Base-by-base conservation (phyloP, 148 eudicot species). In the Diospyros kaki region DNA sequence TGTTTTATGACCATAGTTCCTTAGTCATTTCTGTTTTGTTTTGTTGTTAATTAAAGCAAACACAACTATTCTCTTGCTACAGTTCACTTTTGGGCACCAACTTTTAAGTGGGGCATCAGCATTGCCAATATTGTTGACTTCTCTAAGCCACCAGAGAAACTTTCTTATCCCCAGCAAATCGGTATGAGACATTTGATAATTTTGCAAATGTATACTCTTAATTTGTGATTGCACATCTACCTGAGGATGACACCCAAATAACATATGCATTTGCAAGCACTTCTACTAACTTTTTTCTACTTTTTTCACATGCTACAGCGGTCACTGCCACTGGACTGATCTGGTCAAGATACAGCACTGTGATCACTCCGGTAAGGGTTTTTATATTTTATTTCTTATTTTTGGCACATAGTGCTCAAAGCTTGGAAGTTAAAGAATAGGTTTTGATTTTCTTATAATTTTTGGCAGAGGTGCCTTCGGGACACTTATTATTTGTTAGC, bases 21-120 rank as follows among this genome's bases (percentile, higher is more conserved):
- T 8, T 48, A 48, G 4, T 4, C 8, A 17, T 51, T 50, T 4
- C 9, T 10, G 6, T 61, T 14, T 2, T n/a, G 3, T 46, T 13
- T 28, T 50, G 60, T 64, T 64, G 62, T 75, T 46, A 45, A 12
- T 68, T 44, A 9, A 58, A 67, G 18, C 59, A 46, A 28, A 28
- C 28, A 7, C 39, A 76, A 45, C 40, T n/a, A 39, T 39, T 17
- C 9, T 4, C 11, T 42, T 52, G 9, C 81, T 71, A 82, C 84
- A 94, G 98, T 94, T 90, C 98, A 94, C 79, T 94, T 94, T 82
- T 94, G 98, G 98, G 97, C 98, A 45, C 98, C 98, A 56, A 94
- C 98, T 48, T 91, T 94, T 80, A 94, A 94, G 80, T 94, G 98
- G 98, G 97, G 97, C 75, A 91, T 94, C 44, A 94, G 91, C 85